These are phyloP conservation scores for Beauveria sp. DNA, from an alignment of 2,329 filamentous ascomycete species.

Conservation along the genomic window DNA sequence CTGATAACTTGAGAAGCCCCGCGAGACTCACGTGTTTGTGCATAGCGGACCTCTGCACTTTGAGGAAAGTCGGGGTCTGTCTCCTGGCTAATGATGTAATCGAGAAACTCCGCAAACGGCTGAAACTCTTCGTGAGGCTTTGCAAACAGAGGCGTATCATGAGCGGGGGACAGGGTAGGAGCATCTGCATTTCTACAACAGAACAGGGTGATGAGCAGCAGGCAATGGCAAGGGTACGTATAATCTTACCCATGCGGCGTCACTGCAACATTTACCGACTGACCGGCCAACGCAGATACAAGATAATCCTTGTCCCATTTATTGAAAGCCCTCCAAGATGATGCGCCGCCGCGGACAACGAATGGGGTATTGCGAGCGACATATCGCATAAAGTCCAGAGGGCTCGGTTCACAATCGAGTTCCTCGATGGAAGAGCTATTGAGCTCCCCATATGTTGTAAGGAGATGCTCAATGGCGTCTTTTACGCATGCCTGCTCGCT, in stretches of 20 bases:
- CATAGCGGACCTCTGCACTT: constrained; percentile 53
- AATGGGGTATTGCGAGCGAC: constrained; percentile 70
- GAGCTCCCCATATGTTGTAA: constrained; percentile 66
- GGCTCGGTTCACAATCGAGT: constrained; percentile 56
- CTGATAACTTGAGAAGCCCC: not conserved
- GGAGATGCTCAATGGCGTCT: constrained; percentile 37
- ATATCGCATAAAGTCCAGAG: constrained; percentile 73
- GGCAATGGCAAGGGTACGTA: not conserved
- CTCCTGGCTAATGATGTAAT: constrained; percentile 53
- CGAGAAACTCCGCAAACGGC: constrained; percentile 53
- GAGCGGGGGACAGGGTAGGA: constrained; percentile 21
- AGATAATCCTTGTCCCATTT: constrained; percentile 59
- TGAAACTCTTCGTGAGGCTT: constrained; percentile 65
- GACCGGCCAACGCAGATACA: constrained; percentile 41
- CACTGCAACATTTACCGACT: constrained; percentile 64
- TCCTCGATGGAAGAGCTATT: constrained; percentile 55
- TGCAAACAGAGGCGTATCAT: constrained; percentile 45
- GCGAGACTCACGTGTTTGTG: constrained; percentile 57
- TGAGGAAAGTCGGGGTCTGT: constrained; percentile 23
- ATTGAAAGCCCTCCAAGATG: constrained; percentile 52
- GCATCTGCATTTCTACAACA: constrained; percentile 29
- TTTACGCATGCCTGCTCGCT: not conserved
- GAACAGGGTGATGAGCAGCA: not conserved
- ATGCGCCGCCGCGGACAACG: constrained; percentile 56
- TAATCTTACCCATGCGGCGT: constrained; percentile 58